A percentile compares a stretch with the other conserved stretches of the same genome.
Conservation (phyloP, 495 filamentous ascomycete genomes). For the Barbatosphaeria neglecta region DNA sequence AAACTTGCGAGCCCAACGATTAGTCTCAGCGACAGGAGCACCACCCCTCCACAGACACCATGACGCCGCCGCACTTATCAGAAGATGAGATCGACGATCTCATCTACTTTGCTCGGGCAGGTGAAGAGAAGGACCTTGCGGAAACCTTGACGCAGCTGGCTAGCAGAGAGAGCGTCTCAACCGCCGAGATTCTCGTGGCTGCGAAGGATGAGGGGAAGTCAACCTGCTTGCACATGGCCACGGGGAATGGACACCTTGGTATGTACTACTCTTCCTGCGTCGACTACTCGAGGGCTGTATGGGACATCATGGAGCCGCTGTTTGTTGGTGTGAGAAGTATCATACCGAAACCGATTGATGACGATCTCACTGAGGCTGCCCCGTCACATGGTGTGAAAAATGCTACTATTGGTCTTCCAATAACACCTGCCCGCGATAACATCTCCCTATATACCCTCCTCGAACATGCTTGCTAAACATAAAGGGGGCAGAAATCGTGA, state of each 20-base stretch:
- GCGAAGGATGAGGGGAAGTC: constrained; percentile 59
- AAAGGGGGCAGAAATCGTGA: constrained; percentile 23
- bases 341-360: too few relatives aligned
- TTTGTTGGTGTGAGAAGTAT: not conserved
- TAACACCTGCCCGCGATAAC: not conserved
- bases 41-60: constrained; percentile 9
- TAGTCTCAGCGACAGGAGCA: not conserved
- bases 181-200: constrained; percentile 46
- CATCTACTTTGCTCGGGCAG: constrained; percentile 67
- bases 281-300: not conserved
- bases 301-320: not conserved
- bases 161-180: constrained; percentile 37
- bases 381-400: too few relatives aligned
- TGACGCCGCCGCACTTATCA: constrained; percentile 42
- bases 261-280: constrained; percentile 9
- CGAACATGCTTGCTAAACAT: constrained; percentile 1
- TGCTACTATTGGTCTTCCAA: too few relatives aligned
- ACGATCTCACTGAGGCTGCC: too few relatives aligned
- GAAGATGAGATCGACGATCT: constrained; percentile 80
- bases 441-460: not conserved
- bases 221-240: constrained; percentile 77
- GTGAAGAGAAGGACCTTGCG: constrained; percentile 60
- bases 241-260: constrained; percentile 80
- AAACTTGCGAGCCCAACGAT: not conserved
- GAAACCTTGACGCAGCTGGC: constrained; percentile 45